phyloP scores from a whole-genome alignment of 192 early-diverging fungal genomes.

The Backusella liffmaniae region DNA sequence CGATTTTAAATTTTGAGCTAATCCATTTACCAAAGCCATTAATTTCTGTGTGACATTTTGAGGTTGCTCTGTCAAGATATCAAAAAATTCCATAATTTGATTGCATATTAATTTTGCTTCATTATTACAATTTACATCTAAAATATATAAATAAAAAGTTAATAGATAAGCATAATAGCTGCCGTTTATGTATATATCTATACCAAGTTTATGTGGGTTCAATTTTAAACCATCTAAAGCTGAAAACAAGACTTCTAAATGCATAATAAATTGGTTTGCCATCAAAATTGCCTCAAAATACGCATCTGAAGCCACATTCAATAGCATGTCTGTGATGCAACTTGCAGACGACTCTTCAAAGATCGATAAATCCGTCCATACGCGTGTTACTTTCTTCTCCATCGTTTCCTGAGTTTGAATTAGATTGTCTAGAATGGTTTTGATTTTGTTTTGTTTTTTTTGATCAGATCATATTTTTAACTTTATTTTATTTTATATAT shows the following conservation, averaged over 20 bases:
- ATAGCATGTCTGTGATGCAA: slow-evolving; percentile 84
- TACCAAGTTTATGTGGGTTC: slow-evolving; percentile 2
- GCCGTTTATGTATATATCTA: neutral
- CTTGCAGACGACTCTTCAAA: slow-evolving; percentile 88
- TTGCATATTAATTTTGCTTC: slow-evolving; percentile 94
- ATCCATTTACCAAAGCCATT: slow-evolving; percentile 78
- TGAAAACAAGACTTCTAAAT: slow-evolving; percentile 78
- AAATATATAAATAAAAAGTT: slow-evolving; percentile 17
- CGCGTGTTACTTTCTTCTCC: slow-evolving; percentile 84
- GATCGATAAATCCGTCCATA: slow-evolving; percentile 76
- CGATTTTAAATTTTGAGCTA: slow-evolving; percentile 90
- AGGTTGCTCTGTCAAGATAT: slow-evolving; percentile 69
- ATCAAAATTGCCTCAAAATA: slow-evolving; percentile 68
- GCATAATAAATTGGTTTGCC: slow-evolving; percentile 74
- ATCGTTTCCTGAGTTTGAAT: slow-evolving; percentile 56
- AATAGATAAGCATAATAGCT: neutral
- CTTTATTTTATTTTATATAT: neutral
- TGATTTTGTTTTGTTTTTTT: neutral
- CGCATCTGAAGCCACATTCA: slow-evolving; percentile 69
- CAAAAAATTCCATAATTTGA: slow-evolving; percentile 91
- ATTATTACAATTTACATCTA: slow-evolving; percentile 63
- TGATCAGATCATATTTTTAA: neutral
- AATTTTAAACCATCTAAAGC: slow-evolving; percentile 57
- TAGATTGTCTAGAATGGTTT: neutral
- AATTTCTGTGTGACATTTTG: slow-evolving; percentile 78